A percentile compares a stretch with the other conserved stretches of the same genome.
phyloP scores from a whole-genome alignment of 2,329 filamentous ascomycete species.

The Xylariales sp. region DNA sequence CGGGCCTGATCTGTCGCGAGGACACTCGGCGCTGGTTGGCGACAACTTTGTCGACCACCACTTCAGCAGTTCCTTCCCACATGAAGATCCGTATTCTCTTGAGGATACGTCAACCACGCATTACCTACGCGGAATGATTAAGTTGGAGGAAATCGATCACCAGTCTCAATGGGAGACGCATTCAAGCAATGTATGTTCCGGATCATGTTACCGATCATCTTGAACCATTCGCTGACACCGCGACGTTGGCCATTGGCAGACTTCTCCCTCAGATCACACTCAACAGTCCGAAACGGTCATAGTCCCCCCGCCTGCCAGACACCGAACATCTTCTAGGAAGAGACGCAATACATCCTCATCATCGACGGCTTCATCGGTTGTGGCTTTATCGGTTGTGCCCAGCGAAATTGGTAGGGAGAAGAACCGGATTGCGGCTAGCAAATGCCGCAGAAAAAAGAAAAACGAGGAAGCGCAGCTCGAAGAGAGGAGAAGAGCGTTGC shows the following conservation, averaged over 20 bases:
- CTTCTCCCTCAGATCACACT: background rate
- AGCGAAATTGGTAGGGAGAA: constrained; percentile 1
- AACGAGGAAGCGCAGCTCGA: background rate
- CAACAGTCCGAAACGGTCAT: background rate
- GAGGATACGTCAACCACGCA: too few species aligned
- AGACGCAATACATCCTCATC: background rate
- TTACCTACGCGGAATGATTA: too few species aligned
- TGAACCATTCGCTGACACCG: too few species aligned
- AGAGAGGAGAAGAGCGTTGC: background rate
- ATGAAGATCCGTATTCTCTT: too few species aligned
- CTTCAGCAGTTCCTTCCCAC: too few species aligned
- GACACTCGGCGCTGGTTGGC: too few species aligned
- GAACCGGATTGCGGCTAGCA: constrained; percentile 7
- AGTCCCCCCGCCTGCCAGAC: background rate
- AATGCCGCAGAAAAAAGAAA: constrained; percentile 10
- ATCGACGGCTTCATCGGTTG: background rate
- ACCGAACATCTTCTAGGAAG: background rate
- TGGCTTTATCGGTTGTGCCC: background rate
- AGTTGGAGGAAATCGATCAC: background rate
- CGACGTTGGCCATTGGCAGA: too few species aligned
- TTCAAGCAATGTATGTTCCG: background rate
- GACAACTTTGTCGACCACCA: too few species aligned
- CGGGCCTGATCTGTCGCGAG: too few species aligned
- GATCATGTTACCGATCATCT: background rate
- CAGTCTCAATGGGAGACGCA: background rate